Evolutionary conservation across 2,329 filamentous ascomycete genomes (phyloP), one percentile per base, ranked within the genome.

Genomic region (Colletotrichum costaricense): DNA sequence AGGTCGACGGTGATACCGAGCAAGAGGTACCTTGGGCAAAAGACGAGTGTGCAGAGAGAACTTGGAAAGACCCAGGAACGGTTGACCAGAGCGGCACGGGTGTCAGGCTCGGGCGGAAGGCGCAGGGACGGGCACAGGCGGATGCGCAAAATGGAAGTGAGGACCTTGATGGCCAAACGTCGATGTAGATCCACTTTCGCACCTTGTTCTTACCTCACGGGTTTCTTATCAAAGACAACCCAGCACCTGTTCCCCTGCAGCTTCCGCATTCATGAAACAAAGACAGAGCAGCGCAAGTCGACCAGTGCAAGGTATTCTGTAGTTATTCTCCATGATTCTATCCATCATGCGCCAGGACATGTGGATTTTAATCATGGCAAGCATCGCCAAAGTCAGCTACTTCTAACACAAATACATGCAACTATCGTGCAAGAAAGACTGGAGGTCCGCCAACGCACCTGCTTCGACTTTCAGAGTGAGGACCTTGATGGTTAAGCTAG

Each of bases 401-500:
- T 3, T 42, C 1, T 7, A 42, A 16, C 16, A 42, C 16, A 42
- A 7, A 19, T 42, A 8, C 38, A 42, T 14, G 38, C 19, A 49
- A 19, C 42, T 49, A 49, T 49, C 19, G 19, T 49, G 42, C 42
- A 49, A 49, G 42, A 49, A 49, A n/a, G 42, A 49, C 42, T 49
- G 3, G 42, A 49, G 7, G 42, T 49, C 19, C 16, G 42, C 42
- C 42, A 49, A 49, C 42, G 42, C 42, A 49, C 42, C 7, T 49
- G 42, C 42, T 19, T 19, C 9, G 42, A 49, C 7, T n/a, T 49
- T 54, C 4, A 64, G 55, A 38, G 6, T 56, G 71, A 66, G 71
- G 55, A 73, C 71, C 71, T 64, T 70, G 71, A 73, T 73, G 71
- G 71, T 38, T 19, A 55, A 70, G 19, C 67, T 73, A 71, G 70